Evolutionary conservation across 345 rosid species (phyloP).

Genomic region (Rhodamnia rubescens): DNA sequence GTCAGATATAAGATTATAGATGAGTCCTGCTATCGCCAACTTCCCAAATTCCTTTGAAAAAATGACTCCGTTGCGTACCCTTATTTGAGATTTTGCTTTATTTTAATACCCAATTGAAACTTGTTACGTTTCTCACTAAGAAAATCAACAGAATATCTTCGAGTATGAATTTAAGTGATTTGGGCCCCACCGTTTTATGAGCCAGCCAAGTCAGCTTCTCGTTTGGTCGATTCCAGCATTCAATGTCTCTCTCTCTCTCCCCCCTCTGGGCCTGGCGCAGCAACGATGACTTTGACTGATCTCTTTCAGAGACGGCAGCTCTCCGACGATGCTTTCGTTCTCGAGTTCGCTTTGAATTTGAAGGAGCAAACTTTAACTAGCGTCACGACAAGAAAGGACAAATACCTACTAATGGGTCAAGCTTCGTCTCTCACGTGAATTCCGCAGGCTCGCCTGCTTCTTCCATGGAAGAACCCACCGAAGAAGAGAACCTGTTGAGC

Average conservation of each 20-base stretch:
- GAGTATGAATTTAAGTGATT: not conserved
- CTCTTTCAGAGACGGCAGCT: not conserved
- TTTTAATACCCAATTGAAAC: not conserved
- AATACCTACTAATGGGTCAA: not conserved
- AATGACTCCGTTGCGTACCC: too few relatives aligned
- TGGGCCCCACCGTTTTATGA: not conserved
- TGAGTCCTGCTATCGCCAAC: rapidly evolving
- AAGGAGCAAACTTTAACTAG: not conserved
- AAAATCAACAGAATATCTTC: not conserved
- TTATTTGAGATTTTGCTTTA: not conserved
- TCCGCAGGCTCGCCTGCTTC: not conserved
- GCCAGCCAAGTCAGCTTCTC: not conserved
- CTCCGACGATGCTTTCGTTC: not conserved
- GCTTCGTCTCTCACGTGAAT: not conserved
- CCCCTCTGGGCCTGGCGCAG: not conserved
- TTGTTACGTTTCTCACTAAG: not conserved
- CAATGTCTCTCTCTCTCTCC: not conserved
- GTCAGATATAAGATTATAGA: too few relatives aligned
- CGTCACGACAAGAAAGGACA: not conserved
- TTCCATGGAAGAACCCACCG: slow-evolving; percentile 15
- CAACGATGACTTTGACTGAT: not conserved
- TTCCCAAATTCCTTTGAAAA: too few relatives aligned
- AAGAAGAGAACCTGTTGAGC: slow-evolving; percentile 17
- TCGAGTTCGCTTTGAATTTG: not conserved
- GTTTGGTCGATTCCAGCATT: not conserved